Base-by-base conservation (phyloP, 2,329 filamentous ascomycete species). In the Xylariales sp. region DNA sequence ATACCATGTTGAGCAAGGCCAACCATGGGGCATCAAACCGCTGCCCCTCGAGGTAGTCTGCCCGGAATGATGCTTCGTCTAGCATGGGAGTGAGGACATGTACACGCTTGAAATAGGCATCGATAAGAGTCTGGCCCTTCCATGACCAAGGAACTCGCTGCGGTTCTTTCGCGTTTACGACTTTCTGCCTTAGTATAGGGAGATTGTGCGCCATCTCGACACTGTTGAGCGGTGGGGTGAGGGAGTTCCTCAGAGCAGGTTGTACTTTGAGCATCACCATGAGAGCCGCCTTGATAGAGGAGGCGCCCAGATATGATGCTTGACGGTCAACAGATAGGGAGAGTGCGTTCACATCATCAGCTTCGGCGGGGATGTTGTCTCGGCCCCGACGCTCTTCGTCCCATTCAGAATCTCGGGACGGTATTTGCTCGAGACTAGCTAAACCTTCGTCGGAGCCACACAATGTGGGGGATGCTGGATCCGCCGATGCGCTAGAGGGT, bases 101-200 rank as follows among this genome's bases (percentile, higher is more conserved):
- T 30, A 92, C 86, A 39, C 89, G 86, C 71, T 90, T 89, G 77
- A 93, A 93, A 77, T 93, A 93, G n/a, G 90, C 89, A 72, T 93
- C 89, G 48, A 93, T 88, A 9, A 93, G 81, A 5, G 87, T 87
- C 76, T 91, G 88, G 16, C 90, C 90, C 72, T 91, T 90, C 76
- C 86, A 87, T 16, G 86, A 86, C 83, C 88, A 87, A 45, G 86
- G 79, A 32, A 89, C 82, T 54, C 83, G 80, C 69, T 84, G 82
- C 1, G 80, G 82, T 49, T 87, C 83, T 61, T 85, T 84, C 1
- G 82, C 78, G 1, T 78, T 79, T n/a, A 78, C 73, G 32, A 80
- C 77, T 72, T 81, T 83, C 62, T 82, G 81, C 58, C 81, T 78
- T 69, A 82, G 78, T 45, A 79, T 78, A 0, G 83, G 81, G 62